Evolutionary conservation across 2,329 filamentous ascomycete genomes (phyloP).

Genomic region (Curvularia sp.): DNA sequence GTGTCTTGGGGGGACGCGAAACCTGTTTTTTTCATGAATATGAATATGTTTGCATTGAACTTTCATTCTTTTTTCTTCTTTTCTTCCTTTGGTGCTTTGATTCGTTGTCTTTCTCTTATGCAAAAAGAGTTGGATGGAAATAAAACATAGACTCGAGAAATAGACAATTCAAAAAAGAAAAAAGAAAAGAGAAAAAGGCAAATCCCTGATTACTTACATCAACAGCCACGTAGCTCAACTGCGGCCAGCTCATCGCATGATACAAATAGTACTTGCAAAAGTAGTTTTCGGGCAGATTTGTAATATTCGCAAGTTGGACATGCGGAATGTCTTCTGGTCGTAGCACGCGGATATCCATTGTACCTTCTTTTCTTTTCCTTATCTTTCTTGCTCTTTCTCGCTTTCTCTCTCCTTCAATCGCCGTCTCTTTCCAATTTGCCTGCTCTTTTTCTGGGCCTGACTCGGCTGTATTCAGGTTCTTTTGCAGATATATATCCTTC

Average conservation of each 20-base stretch:
- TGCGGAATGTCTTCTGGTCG: conserved; percentile 83
- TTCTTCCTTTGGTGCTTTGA: too few species aligned
- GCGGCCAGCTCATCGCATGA: conserved; percentile 97
- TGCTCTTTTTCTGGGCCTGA: background rate
- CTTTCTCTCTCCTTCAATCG: background rate
- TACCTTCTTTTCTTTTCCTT: conserved; percentile 9
- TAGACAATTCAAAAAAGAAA: background rate
- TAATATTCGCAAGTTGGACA: conserved; percentile 98
- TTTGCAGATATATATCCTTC: too few species aligned
- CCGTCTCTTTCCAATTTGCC: background rate
- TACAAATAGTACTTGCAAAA: conserved; percentile 99
- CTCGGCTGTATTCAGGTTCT: too few species aligned
- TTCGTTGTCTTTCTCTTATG: too few species aligned
- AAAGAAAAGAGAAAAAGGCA: too few species aligned
- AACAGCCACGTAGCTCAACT: conserved; percentile 95
- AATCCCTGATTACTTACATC: conserved; percentile 71
- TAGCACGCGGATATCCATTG: conserved; percentile 90
- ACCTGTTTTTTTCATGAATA: conserved; percentile 54
- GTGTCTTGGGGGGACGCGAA: conserved; percentile 75
- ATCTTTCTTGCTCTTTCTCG: background rate
- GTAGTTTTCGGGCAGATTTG: conserved; percentile 99
- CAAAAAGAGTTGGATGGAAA: too few species aligned
- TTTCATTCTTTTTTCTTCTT: background rate
- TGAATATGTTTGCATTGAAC: background rate
- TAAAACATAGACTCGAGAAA: too few species aligned